Conservation (phyloP, 495 filamentous ascomycete species). For the Trichoderma reesei region DNA sequence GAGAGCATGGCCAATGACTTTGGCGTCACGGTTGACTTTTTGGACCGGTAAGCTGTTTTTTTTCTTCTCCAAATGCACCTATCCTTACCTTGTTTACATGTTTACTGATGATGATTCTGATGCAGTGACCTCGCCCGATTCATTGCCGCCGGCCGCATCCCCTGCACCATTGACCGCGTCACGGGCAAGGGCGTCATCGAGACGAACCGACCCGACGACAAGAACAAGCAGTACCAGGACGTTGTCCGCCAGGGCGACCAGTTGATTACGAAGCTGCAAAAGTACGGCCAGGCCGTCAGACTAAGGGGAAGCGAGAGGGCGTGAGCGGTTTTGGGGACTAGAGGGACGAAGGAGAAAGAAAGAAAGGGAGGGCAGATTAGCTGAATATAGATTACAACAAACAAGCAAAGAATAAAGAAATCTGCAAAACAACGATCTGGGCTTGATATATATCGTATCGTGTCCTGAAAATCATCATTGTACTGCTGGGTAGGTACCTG, state of each 20-base stretch:
- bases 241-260: conserved; percentile 95
- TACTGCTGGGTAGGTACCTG: too few species aligned
- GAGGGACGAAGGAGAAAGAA: background rate
- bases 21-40: conserved; percentile 88
- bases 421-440: too few species aligned
- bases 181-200: conserved; percentile 83
- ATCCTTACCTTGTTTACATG: background rate
- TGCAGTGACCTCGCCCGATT: conserved; percentile 89
- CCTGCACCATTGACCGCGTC: conserved; percentile 95
- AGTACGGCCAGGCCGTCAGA: conserved; percentile 93
- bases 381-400: background rate
- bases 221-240: conserved; percentile 98
- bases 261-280: conserved; percentile 96
- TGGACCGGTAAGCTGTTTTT: conserved; percentile 65
- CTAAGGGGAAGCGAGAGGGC: conserved; percentile 88
- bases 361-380: background rate
- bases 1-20: conserved; percentile 94
- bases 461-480: too few species aligned
- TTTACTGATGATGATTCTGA: conserved; percentile 13
- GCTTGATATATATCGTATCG: too few species aligned
- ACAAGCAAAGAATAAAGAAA: too few species aligned
- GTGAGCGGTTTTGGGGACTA: conserved; percentile 20
- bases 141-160: conserved; percentile 86
- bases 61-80: conserved; percentile 12
- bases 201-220: conserved; percentile 93